phyloP scores from a whole-genome alignment of 73 alveolate species.

The Paramecium sexaurelia region DNA sequence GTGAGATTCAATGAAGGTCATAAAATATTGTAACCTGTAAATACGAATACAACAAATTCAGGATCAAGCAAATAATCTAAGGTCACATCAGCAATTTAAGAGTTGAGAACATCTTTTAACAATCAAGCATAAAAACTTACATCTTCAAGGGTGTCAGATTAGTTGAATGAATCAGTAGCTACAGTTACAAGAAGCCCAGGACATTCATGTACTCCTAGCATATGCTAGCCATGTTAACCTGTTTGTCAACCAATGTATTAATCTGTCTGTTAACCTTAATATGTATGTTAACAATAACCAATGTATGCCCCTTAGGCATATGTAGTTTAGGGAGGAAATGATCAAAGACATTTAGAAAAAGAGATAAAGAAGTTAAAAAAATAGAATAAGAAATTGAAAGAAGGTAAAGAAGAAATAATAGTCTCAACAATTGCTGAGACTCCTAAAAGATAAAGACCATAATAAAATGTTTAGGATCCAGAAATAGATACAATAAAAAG shows the following conservation, averaged over 20 bases:
- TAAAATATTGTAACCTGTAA: not conserved
- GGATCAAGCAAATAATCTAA: not conserved
- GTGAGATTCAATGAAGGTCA: constrained; percentile 9
- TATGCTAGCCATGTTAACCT: not conserved
- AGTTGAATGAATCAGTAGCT: constrained; percentile 4
- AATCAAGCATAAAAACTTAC: not conserved
- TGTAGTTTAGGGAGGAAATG: constrained; percentile 1
- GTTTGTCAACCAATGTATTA: not conserved
- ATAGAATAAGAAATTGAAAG: not conserved
- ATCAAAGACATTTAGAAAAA: not conserved
- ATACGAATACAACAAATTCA: not conserved
- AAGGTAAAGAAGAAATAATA: not conserved
- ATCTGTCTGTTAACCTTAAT: not conserved
- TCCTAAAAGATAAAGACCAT: not conserved
- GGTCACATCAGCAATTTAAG: constrained; percentile 7
- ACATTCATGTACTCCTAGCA: not conserved
- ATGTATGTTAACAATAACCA: not conserved
- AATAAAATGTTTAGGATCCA: not conserved
- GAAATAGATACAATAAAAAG: constrained; percentile 26
- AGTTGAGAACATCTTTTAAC: constrained; percentile 15
- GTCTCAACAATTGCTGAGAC: not conserved
- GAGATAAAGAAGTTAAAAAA: not conserved
- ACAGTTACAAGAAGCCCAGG: not conserved
- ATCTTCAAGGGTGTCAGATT: not conserved
- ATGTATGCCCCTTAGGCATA: constrained; percentile 1